These are phyloP conservation scores for Ophiorrhiza pumila DNA, from an alignment of 257 asterid genomes.

Conservation along the genomic window DNA sequence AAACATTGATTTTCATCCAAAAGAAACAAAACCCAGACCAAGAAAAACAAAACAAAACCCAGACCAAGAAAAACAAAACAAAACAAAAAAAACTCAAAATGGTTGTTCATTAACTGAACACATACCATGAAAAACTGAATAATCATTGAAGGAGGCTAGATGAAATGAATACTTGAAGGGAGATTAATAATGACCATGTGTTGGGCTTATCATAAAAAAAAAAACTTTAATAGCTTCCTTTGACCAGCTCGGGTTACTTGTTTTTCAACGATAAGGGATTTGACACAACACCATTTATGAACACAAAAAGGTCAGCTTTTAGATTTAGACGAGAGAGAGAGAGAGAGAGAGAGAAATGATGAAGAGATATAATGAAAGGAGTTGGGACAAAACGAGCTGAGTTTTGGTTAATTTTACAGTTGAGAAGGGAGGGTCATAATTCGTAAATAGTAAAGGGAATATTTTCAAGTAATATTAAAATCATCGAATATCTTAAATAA, in stretches of 20 bases:
- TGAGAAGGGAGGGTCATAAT: slow-evolving; percentile 5
- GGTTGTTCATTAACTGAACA: slow-evolving; percentile 5
- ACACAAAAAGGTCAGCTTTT: background rate
- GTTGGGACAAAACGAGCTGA: too few relatives aligned
- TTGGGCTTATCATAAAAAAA: background rate
- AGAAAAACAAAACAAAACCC: background rate
- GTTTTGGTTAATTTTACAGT: slow-evolving; percentile 6
- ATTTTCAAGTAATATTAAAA: slow-evolving; percentile 40
- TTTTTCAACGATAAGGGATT: background rate
- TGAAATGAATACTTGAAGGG: slow-evolving; percentile 23
- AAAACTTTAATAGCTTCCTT: slow-evolving; percentile 7
- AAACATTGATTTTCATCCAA: background rate
- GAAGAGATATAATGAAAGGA: slow-evolving; percentile 3
- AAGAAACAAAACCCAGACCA: background rate
- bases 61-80: background rate
- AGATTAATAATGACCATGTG: slow-evolving; percentile 10
- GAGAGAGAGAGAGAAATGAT: slow-evolving; percentile 25
- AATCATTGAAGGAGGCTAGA: slow-evolving; percentile 57
- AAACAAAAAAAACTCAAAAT: too few relatives aligned
- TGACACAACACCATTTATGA: slow-evolving; percentile 5
- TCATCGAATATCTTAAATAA: slow-evolving; percentile 7
- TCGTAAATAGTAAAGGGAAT: slow-evolving; percentile 36
- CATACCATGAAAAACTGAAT: slow-evolving; percentile 42
- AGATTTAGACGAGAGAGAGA: slow-evolving; percentile 18
- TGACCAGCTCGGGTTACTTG: slow-evolving; percentile 16